These are phyloP conservation scores for Eleusine coracana DNA, from an alignment of 176 grass and related monocot genomes.

Conservation along the genomic window DNA sequence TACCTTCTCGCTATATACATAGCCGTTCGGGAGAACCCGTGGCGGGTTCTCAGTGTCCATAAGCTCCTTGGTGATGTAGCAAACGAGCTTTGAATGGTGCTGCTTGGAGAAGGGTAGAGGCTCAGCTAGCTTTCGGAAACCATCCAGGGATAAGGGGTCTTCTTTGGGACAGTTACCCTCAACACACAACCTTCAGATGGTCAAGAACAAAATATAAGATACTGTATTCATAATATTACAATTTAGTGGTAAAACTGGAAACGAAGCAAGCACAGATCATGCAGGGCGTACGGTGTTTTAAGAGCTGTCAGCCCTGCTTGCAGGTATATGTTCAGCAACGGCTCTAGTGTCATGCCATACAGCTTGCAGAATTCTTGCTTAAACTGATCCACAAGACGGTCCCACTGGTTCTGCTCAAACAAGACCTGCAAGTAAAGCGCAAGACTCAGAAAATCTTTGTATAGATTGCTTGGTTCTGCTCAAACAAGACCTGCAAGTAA, in stretches of 20 bases:
- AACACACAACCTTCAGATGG: constrained; percentile 69
- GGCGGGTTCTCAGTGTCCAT: constrained; percentile 99
- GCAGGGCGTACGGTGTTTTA: constrained; percentile 80
- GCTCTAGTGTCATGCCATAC: constrained; percentile 88
- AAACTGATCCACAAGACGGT: constrained; percentile 74
- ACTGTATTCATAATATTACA: not conserved
- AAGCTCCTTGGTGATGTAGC: constrained; percentile 94
- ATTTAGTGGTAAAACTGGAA: constrained; percentile 23
- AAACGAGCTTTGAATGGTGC: constrained; percentile 94
- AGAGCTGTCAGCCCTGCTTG: constrained; percentile 94
- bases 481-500: constrained; percentile 74
- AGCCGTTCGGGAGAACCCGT: constrained; percentile 85
- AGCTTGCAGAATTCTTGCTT: constrained; percentile 95
- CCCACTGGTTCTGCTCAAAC: constrained; percentile 86
- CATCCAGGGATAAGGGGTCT: constrained; percentile 77
- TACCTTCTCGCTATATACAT: constrained; percentile 96
- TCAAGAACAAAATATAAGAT: constrained; percentile 50
- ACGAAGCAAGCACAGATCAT: constrained; percentile 29
- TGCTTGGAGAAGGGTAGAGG: constrained; percentile 85
- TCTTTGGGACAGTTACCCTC: constrained; percentile 85
- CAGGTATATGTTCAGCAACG: constrained; percentile 93
- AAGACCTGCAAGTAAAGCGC: constrained; percentile 55
- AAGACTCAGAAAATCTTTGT: constrained; percentile 27
- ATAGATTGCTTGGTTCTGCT: constrained; percentile 42
- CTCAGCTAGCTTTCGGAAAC: constrained; percentile 86